Evolutionary conservation across 805 yeast genomes (phyloP), one percentile per base, ranked within the genome.

Genomic region (Saturnispora silvae): DNA sequence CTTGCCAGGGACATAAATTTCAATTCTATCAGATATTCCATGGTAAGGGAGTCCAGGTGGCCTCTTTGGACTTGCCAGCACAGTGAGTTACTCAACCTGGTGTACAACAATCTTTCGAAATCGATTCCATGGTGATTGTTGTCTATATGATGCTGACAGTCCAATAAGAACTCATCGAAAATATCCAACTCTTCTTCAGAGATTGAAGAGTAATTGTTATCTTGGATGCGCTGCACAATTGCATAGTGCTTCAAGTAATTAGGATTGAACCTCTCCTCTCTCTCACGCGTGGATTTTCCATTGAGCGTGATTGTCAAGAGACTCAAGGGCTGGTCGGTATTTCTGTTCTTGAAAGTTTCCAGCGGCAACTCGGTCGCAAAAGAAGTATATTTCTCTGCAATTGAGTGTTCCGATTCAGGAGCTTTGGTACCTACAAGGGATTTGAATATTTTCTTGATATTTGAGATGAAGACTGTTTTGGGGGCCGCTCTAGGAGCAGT

Each of bases 231-330:
- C 32, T 57, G 60, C 47, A 72, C 75, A 30, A 62, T 54, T 0
- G 78, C 68, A 45, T 72, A 72, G 17, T 67, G 48, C 28, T 70
- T 51, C n/a, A 73, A 52, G 40, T 71, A 72, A 20, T 56, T 51
- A 3, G 72, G 50, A 47, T 73, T 72, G 17, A 70, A 56, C 30
- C 79, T 58, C 26, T 65, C 61, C 39, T 72, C 77, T 40, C 77
- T 53, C 3, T 45, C 33, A 26, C 50, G 33, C n/a, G 28, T 36
- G 14, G 42, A 38, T 31, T 40, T 39, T 9, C 46, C 43, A 13
- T 22, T 35, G 17, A 43, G 17, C n/a, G 32, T 33, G 2, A 40
- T 6, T 10, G 10, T 22, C 24, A 10, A 22, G 24, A 10, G 10
- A n/a, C n/a, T n/a, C n/a, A 31, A 31, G 15, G 28, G 15, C 13